These are phyloP conservation scores for Pythium brachiatum DNA, from an alignment of 352 stramenopile genomes.

Conservation along the genomic window DNA sequence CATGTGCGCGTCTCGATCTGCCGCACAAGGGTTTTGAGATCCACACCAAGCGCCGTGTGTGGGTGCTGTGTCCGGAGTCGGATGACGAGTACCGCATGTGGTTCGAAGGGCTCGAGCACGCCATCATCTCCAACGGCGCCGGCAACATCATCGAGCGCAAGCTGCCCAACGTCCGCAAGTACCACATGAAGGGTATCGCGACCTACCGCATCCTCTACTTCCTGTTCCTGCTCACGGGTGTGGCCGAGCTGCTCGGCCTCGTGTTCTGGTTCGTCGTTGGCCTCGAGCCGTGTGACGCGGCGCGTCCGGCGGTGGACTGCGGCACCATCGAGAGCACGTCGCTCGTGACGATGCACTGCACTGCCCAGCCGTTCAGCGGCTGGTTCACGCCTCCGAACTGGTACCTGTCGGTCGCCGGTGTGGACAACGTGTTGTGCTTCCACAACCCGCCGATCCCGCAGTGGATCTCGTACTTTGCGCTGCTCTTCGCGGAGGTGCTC, in stretches of 20 bases:
- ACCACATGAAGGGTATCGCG: conserved; percentile 86
- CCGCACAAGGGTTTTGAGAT: conserved; percentile 85
- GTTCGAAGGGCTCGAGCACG: conserved; percentile 78
- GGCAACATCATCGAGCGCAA: conserved; percentile 88
- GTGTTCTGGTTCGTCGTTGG: conserved; percentile 88
- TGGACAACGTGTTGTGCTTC: conserved; percentile 57
- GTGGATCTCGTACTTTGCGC: conserved; percentile 41
- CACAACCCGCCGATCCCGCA: conserved; percentile 38
- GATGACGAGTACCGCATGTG: conserved; percentile 87
- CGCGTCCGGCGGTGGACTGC: conserved; percentile 46
- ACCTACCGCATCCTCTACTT: conserved; percentile 84
- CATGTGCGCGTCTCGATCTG: conserved; percentile 76
- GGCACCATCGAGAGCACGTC: conserved; percentile 59
- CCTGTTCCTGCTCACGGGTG: conserved; percentile 69
- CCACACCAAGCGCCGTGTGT: conserved; percentile 84
- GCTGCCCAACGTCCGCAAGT: conserved; percentile 87
- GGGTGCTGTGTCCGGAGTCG: conserved; percentile 81
- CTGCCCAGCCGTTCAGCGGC: conserved; percentile 49
- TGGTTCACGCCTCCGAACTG: conserved; percentile 38
- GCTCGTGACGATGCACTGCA: conserved; percentile 49
- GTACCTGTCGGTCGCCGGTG: conserved; percentile 43
- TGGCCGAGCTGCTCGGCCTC: conserved; percentile 70
- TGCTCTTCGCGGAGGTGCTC: conserved; percentile 35
- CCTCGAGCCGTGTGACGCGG: conserved; percentile 66
- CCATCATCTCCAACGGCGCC: conserved; percentile 74